Evolutionary conservation across 106 monocot species (phyloP).

Genomic region (Dioscorea alata): DNA sequence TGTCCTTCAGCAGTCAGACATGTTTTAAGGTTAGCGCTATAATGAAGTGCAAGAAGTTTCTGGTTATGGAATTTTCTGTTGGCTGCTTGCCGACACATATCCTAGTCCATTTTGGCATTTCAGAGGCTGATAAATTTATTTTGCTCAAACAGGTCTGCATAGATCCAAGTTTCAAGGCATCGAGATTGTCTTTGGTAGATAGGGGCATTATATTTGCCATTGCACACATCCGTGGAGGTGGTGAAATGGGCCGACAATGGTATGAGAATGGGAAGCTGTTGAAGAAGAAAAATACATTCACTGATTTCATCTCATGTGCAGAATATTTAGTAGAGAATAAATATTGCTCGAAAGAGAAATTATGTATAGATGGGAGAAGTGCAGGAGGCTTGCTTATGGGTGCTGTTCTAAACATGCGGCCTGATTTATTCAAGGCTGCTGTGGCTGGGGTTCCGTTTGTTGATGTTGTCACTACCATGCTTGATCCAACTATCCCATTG

Average conservation of each 20-base stretch:
- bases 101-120: too few relatives aligned
- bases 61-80: too few relatives aligned
- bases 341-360: slow-evolving; percentile 76
- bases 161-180: slow-evolving; percentile 68
- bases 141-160: slow-evolving; percentile 46
- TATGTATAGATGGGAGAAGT: slow-evolving; percentile 93
- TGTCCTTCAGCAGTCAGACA: too few relatives aligned
- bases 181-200: slow-evolving; percentile 70
- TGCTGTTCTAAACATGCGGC: slow-evolving; percentile 91
- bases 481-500: slow-evolving; percentile 93
- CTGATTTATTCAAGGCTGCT: slow-evolving; percentile 91
- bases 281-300: slow-evolving; percentile 77
- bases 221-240: slow-evolving; percentile 89
- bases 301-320: slow-evolving; percentile 88
- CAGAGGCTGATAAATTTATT: too few relatives aligned
- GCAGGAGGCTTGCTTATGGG: slow-evolving; percentile 96
- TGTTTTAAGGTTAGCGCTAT: too few relatives aligned
- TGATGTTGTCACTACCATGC: slow-evolving; percentile 94
- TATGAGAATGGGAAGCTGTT: slow-evolving; percentile 86
- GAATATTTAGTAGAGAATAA: slow-evolving; percentile 84
- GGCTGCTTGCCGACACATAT: too few relatives aligned
- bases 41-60: too few relatives aligned
- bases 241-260: slow-evolving; percentile 93
- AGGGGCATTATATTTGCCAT: slow-evolving; percentile 85
- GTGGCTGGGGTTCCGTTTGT: slow-evolving; percentile 96